Evolutionary conservation across 1,284 basidiomycete species (phyloP).

Genomic region (Schizophyllum amplum): DNA sequence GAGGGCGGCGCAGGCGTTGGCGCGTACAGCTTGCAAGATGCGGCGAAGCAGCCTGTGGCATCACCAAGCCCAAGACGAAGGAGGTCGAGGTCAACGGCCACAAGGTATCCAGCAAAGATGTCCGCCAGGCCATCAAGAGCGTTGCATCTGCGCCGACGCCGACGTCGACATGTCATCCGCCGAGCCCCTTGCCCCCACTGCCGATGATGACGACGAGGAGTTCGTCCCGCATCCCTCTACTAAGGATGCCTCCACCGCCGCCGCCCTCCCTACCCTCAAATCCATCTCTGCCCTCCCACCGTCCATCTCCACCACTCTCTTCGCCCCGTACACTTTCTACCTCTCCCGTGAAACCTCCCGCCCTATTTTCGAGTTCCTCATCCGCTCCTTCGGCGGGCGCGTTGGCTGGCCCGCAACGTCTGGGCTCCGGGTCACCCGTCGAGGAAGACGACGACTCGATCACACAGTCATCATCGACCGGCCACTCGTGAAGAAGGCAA

Average conservation of each 20-base stretch:
- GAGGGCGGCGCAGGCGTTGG: slow-evolving; percentile 87
- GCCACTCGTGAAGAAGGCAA: slow-evolving; percentile 46
- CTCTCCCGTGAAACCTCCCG: slow-evolving; percentile 92
- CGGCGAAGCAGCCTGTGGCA: slow-evolving; percentile 24
- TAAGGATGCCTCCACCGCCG: slow-evolving; percentile 41
- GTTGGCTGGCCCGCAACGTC: slow-evolving; percentile 87
- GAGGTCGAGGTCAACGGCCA: slow-evolving; percentile 46
- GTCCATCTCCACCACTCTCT: slow-evolving; percentile 53
- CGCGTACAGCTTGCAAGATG: slow-evolving; percentile 76
- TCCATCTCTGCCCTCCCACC: slow-evolving; percentile 57
- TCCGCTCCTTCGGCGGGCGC: slow-evolving; percentile 86
- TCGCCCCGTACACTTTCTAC: slow-evolving; percentile 88
- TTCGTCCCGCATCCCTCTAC: slow-evolving; percentile 63
- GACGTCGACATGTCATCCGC: slow-evolving; percentile 33
- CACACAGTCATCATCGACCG: slow-evolving; percentile 97
- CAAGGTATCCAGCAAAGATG: slow-evolving; percentile 58
- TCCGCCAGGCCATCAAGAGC: slow-evolving; percentile 66
- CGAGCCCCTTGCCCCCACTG: slow-evolving; percentile 21
- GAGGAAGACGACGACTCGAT: slow-evolving; percentile 72
- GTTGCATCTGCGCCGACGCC: slow-evolving; percentile 35
- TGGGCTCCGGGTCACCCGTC: slow-evolving; percentile 78
- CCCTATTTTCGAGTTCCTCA: slow-evolving; percentile 90
- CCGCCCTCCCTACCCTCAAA: slow-evolving; percentile 71
- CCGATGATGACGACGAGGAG: slow-evolving; percentile 55
- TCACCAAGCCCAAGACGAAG: slow-evolving; percentile 27